These are phyloP conservation scores for Pichia kudriavzevii DNA, from an alignment of 1,139 yeast genomes.

Conservation along the genomic window DNA sequence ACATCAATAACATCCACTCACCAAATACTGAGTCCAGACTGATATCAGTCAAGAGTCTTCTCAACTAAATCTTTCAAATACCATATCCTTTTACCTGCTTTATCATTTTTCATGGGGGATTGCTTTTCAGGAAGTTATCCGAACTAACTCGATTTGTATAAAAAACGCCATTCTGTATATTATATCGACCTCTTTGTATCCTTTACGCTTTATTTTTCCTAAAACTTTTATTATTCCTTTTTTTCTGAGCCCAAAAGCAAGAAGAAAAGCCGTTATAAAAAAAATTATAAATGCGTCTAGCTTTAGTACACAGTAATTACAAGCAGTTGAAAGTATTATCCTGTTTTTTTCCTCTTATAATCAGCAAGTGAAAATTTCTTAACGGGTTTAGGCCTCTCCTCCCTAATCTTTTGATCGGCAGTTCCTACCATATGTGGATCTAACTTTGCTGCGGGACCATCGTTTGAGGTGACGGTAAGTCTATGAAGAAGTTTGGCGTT, in stretches of 20 bases:
- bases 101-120: no score
- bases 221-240: no score
- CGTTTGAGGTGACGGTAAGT: not conserved
- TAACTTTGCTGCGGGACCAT: not conserved
- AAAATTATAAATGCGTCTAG: no score
- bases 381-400: constrained; percentile 23
- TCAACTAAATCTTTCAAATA: constrained; percentile 7
- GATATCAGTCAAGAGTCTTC: constrained; percentile 18
- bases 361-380: constrained; percentile 30
- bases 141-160: no score
- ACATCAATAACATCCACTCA: constrained; percentile 4
- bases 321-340: constrained; percentile 8
- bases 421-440: no score
- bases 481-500: constrained; percentile 8
- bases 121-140: no score
- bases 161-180: no score
- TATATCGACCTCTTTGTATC: no score
- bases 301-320: no score
- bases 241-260: no score
- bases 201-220: not conserved
- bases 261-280: no score
- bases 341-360: constrained; percentile 28
- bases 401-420: constrained; percentile 1
- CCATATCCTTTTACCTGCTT: not conserved
- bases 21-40: constrained; percentile 4